A percentile compares a stretch with the other conserved stretches of the same genome.
These are phyloP conservation scores for Pseudonectria foliicola DNA, from an alignment of 2,329 filamentous ascomycete species.

Conservation along the genomic window DNA sequence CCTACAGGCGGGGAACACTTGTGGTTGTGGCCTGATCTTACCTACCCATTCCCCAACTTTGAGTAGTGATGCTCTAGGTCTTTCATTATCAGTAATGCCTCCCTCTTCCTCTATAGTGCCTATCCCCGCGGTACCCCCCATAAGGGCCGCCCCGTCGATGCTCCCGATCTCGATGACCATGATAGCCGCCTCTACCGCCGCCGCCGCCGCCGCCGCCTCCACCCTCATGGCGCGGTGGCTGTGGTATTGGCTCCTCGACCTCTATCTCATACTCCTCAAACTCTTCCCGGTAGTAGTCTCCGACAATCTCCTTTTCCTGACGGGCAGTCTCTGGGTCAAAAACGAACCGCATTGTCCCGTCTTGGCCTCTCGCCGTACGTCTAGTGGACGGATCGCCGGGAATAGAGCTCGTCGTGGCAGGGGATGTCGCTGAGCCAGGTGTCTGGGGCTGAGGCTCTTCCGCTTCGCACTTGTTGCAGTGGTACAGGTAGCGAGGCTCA, in stretches of 20 bases:
- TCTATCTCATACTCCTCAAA: slow-evolving; percentile 73
- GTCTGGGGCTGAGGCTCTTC: slow-evolving; percentile 27
- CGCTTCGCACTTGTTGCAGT: slow-evolving; percentile 45
- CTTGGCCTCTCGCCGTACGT: slow-evolving; percentile 38
- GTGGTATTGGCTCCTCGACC: slow-evolving; percentile 56
- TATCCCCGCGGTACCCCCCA: slow-evolving; percentile 28
- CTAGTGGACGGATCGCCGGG: slow-evolving; percentile 27
- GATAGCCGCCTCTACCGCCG: slow-evolving; percentile 22
- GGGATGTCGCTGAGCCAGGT: slow-evolving; percentile 29
- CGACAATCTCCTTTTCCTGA: slow-evolving; percentile 61
- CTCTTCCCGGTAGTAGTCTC: slow-evolving; percentile 63
- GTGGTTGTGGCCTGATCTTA: too few species aligned
- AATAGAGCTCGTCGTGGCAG: slow-evolving; percentile 32
- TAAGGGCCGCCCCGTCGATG: slow-evolving; percentile 27
- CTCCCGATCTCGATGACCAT: slow-evolving; percentile 27
- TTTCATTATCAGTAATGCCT: slow-evolving; percentile 22
- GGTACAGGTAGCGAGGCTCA: slow-evolving; percentile 57
- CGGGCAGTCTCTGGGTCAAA: slow-evolving; percentile 71
- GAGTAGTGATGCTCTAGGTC: not conserved
- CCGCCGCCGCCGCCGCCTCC: slow-evolving; percentile 11
- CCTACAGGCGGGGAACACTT: too few species aligned
- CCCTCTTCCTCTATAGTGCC: slow-evolving; percentile 27
- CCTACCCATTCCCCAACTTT: too few species aligned
- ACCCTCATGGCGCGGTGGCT: slow-evolving; percentile 18
- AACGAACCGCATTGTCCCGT: slow-evolving; percentile 83